Evolutionary conservation across 2,329 filamentous ascomycete species (phyloP).

Genomic region (Fusarium hostae): DNA sequence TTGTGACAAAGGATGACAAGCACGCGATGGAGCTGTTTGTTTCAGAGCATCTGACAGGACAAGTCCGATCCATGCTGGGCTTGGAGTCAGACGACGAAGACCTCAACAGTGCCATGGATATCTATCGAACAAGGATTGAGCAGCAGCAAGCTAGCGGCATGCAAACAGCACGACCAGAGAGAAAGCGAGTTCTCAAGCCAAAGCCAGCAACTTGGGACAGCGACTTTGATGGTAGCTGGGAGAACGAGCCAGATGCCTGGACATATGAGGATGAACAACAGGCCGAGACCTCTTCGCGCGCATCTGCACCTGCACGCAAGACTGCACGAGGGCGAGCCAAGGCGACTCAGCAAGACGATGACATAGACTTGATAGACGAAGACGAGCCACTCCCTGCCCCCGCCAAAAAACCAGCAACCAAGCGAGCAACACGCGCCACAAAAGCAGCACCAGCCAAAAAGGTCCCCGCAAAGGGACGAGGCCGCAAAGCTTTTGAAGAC

Average conservation of each 20-base stretch:
- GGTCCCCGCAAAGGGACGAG: slow-evolving; percentile 54
- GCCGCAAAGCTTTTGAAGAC: slow-evolving; percentile 49
- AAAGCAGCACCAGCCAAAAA: slow-evolving; percentile 60
- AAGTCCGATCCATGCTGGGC: slow-evolving; percentile 75
- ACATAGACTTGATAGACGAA: slow-evolving; percentile 57
- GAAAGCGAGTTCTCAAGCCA: slow-evolving; percentile 68
- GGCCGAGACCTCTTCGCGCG: slow-evolving; percentile 9
- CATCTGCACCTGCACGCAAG: slow-evolving; percentile 1
- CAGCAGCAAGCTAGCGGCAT: slow-evolving; percentile 75
- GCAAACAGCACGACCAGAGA: slow-evolving; percentile 53
- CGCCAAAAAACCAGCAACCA: slow-evolving; percentile 49
- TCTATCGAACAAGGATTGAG: slow-evolving; percentile 76
- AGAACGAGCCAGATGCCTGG: slow-evolving; percentile 75
- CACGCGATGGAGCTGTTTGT: slow-evolving; percentile 88
- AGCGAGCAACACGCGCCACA: slow-evolving; percentile 49
- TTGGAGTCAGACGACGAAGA: slow-evolving; percentile 73
- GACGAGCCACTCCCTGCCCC: slow-evolving; percentile 50
- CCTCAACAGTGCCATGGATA: slow-evolving; percentile 78
- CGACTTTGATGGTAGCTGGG: slow-evolving; percentile 89
- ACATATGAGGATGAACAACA: slow-evolving; percentile 47
- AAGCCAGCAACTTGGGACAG: slow-evolving; percentile 87
- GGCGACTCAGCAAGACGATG: slow-evolving; percentile 39
- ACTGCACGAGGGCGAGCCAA: slow-evolving; percentile 25
- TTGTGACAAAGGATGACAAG: slow-evolving; percentile 95
- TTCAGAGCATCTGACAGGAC: slow-evolving; percentile 74